Evolutionary conservation across 2,329 filamentous ascomycete genomes (phyloP).

Genomic region (Microascus cirrosus): DNA sequence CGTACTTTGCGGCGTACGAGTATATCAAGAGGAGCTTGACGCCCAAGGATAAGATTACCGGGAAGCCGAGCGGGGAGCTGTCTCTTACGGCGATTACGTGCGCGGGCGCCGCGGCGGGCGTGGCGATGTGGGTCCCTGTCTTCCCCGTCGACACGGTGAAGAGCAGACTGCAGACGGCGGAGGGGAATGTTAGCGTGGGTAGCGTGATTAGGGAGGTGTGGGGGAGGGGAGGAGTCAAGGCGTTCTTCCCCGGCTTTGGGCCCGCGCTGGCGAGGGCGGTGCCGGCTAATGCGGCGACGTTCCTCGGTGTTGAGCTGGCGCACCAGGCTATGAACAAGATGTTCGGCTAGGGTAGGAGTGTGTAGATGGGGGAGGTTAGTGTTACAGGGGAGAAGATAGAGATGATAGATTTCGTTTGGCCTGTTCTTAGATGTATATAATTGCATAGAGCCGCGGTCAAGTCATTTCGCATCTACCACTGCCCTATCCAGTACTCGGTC

Average conservation of each 20-base stretch:
- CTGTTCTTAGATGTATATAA: not conserved
- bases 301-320: conserved; percentile 74
- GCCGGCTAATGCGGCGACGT: conserved; percentile 93
- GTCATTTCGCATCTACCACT: not conserved
- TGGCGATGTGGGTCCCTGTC: conserved; percentile 99
- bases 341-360: conserved; percentile 33
- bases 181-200: conserved; percentile 70
- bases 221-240: conserved; percentile 67
- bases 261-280: conserved; percentile 88
- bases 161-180: conserved; percentile 81
- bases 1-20: conserved; percentile 97
- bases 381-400: not conserved
- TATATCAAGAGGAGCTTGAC: conserved; percentile 82
- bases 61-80: conserved; percentile 64
- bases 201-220: conserved; percentile 78
- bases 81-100: conserved; percentile 73
- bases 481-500: not conserved
- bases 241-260: conserved; percentile 95
- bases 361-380: not conserved
- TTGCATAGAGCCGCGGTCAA: not conserved
- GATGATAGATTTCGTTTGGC: not conserved
- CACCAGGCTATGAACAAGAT: conserved; percentile 73
- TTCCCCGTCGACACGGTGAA: conserved; percentile 98
- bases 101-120: conserved; percentile 80
- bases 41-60: conserved; percentile 63